Conservation (phyloP, 805 yeast species). For the Pichia cephalocereana region DNA sequence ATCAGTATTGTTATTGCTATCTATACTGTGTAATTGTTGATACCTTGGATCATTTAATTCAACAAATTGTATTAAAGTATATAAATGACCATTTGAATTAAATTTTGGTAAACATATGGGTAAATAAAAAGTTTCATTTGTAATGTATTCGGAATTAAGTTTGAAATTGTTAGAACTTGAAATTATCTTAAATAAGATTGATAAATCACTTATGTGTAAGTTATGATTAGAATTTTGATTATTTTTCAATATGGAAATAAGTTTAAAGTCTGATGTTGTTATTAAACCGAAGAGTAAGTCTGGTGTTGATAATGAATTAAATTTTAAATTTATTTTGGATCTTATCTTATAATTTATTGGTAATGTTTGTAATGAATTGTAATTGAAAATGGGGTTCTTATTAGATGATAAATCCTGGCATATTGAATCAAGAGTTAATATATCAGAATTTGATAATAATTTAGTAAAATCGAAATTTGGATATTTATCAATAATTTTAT, state of each 20-base stretch:
- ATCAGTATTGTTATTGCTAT: conserved; percentile 11
- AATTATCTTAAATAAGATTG: conserved; percentile 62
- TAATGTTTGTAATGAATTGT: conserved; percentile 60
- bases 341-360: conserved; percentile 51
- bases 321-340: conserved; percentile 43
- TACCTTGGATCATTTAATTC: conserved; percentile 27
- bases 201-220: conserved; percentile 73
- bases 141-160: conserved; percentile 16
- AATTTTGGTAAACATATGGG: conserved; percentile 90
- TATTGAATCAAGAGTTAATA: conserved; percentile 58
- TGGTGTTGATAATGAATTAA: conserved; percentile 39
- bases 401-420: conserved; percentile 40
- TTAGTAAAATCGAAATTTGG: conserved; percentile 78
- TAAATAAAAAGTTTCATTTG: conserved; percentile 77
- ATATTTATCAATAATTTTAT: conserved; percentile 56
- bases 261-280: conserved; percentile 50
- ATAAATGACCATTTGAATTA: conserved; percentile 79
- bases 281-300: conserved; percentile 70
- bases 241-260: conserved; percentile 69
- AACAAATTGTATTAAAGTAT: conserved; percentile 65
- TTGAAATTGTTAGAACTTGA: conserved; percentile 46
- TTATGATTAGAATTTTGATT: conserved; percentile 44
- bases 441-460: conserved; percentile 66
- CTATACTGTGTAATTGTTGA: conserved; percentile 21
- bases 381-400: conserved; percentile 48